Percentiles rank a stretch among this genome's conserved stretches.
These are phyloP conservation scores for Scheffersomyces spartinae DNA, from an alignment of 805 yeast genomes.

Conservation along the genomic window DNA sequence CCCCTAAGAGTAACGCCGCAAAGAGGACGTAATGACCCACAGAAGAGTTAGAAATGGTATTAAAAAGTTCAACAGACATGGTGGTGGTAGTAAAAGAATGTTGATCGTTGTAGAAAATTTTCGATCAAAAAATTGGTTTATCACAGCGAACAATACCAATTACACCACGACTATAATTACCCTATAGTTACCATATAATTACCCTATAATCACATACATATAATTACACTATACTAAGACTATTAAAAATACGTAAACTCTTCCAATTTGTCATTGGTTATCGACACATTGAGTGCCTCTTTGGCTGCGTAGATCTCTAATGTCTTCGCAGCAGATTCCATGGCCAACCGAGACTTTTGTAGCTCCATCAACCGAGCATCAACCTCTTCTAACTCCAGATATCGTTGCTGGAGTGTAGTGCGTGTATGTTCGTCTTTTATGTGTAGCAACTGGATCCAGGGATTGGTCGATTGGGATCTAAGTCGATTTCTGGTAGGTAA, in stretches of 20 bases:
- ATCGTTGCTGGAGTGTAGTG: conserved; percentile 13
- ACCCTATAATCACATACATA: neutral
- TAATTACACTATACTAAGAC: conserved; percentile 1
- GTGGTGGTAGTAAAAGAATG: neutral
- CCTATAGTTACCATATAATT: conserved; percentile 2
- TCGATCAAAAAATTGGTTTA: neutral
- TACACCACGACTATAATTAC: conserved; percentile 1
- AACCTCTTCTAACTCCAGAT: conserved; percentile 13
- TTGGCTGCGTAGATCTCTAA: conserved; percentile 14
- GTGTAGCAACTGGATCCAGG: conserved; percentile 22
- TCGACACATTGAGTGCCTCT: conserved; percentile 23
- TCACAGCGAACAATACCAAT: neutral
- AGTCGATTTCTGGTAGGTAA: too few relatives aligned
- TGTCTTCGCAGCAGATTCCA: conserved; percentile 8
- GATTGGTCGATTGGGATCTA: too few relatives aligned
- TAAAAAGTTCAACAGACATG: neutral
- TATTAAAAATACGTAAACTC: conserved; percentile 30
- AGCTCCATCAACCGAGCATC: conserved; percentile 15
- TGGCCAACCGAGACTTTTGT: conserved; percentile 13
- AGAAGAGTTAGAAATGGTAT: neutral
- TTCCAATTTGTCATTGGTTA: conserved; percentile 38
- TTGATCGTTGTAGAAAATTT: neutral
- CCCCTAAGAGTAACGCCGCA: conserved; percentile 47
- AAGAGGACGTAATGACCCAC: conserved; percentile 15
- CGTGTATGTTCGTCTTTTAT: conserved; percentile 16